These are phyloP conservation scores for Saturnispora serradocipensis DNA, from an alignment of 805 yeast genomes.

Conservation along the genomic window DNA sequence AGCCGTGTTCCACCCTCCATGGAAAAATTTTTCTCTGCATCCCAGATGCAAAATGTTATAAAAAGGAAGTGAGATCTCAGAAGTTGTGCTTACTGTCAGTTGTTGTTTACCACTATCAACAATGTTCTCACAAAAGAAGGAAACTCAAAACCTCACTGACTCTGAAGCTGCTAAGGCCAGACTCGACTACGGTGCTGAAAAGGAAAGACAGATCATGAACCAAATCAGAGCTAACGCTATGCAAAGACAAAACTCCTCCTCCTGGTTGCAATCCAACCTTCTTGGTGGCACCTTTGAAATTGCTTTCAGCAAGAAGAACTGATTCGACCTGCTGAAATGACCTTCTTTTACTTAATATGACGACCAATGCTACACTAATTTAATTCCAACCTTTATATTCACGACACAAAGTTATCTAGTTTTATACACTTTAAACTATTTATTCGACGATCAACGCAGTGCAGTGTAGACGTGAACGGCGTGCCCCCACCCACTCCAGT, in stretches of 20 bases:
- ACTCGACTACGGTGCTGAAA: slow-evolving; percentile 31
- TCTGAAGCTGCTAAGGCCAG: slow-evolving; percentile 26
- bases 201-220: slow-evolving; percentile 32
- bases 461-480: background rate
- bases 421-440: background rate
- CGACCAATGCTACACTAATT: background rate
- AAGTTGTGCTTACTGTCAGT: background rate
- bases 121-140: slow-evolving; percentile 24
- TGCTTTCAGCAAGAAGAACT: slow-evolving; percentile 22
- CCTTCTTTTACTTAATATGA: background rate
- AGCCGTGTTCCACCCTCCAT: background rate
- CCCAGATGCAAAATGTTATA: background rate
- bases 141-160: slow-evolving; percentile 26
- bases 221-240: slow-evolving; percentile 26
- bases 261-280: slow-evolving; percentile 22
- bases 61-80: background rate
- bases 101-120: background rate
- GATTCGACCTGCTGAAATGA: background rate
- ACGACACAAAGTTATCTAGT: background rate
- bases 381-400: background rate
- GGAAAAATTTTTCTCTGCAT: background rate
- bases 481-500: background rate
- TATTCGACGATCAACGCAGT: background rate
- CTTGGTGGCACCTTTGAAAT: slow-evolving; percentile 27
- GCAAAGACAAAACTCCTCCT: slow-evolving; percentile 19